These are phyloP conservation scores for Castanospermum australe DNA, from an alignment of 306 rosid genomes.

Conservation along the genomic window DNA sequence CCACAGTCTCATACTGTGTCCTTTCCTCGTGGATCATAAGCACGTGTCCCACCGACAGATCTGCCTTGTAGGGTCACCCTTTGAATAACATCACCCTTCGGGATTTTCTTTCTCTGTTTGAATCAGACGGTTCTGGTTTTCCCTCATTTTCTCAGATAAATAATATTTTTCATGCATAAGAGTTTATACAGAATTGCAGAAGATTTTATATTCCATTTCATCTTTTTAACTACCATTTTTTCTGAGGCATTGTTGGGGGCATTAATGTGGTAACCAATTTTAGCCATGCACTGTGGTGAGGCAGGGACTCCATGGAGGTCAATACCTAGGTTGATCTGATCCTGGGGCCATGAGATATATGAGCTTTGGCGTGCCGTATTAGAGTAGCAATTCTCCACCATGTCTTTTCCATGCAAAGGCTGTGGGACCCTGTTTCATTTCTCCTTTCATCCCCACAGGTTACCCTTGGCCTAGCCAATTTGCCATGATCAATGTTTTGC, in stretches of 20 bases:
- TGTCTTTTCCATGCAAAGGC: slow-evolving; percentile 22
- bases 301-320: not conserved
- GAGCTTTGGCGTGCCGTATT: slow-evolving; percentile 54
- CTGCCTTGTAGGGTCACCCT: slow-evolving; percentile 23
- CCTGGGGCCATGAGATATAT: not conserved
- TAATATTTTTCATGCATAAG: not conserved
- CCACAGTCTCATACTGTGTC: slow-evolving; percentile 44
- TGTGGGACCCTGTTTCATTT: slow-evolving; percentile 13
- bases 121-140: slow-evolving; percentile 4
- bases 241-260: not conserved
- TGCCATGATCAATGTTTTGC: not conserved
- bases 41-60: slow-evolving; percentile 69
- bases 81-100: not conserved
- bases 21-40: slow-evolving; percentile 39
- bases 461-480: not conserved
- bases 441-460: not conserved
- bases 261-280: not conserved
- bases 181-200: not conserved
- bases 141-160: not conserved
- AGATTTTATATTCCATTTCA: not conserved
- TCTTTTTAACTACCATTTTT: not conserved
- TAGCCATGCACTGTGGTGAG: not conserved
- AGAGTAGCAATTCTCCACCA: slow-evolving; percentile 6
- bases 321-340: not conserved
- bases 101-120: not conserved